A percentile compares a stretch with the other conserved stretches of the same genome.
phyloP scores from a whole-genome alignment of 2,329 filamentous ascomycete genomes.

The Cryphonectria nitschkei region DNA sequence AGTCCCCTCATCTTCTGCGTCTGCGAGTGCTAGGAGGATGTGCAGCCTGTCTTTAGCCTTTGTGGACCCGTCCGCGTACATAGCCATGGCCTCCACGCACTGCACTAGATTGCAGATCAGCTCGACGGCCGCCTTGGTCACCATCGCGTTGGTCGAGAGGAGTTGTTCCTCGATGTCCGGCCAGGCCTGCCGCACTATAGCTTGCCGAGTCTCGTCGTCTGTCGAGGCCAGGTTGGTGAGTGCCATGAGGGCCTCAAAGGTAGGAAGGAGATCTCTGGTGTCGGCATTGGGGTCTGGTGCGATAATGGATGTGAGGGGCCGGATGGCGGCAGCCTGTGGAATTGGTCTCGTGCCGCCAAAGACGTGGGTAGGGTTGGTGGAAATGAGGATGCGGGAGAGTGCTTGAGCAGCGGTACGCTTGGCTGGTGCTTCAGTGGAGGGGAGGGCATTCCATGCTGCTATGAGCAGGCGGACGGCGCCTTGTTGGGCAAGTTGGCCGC shows the following conservation, averaged over 20 bases:
- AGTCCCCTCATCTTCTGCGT: conserved; percentile 80
- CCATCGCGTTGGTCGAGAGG: conserved; percentile 72
- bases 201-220: conserved; percentile 66
- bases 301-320: conserved; percentile 78
- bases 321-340: conserved; percentile 78
- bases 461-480: conserved; percentile 88
- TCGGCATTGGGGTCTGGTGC: conserved; percentile 64
- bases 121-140: conserved; percentile 84
- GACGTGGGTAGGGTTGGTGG: conserved; percentile 79
- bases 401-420: conserved; percentile 74
- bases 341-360: conserved; percentile 79
- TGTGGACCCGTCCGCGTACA: conserved; percentile 69
- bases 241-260: conserved; percentile 88
- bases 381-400: conserved; percentile 83
- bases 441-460: conserved; percentile 66
- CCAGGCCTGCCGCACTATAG: conserved; percentile 77
- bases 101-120: conserved; percentile 89
- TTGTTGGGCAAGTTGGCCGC: conserved; percentile 85
- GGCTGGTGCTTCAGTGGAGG: conserved; percentile 50
- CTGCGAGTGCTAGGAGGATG: conserved; percentile 83
- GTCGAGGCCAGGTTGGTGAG: conserved; percentile 91
- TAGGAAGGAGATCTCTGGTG: conserved; percentile 78
- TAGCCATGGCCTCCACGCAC: conserved; percentile 64
- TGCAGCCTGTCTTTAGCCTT: conserved; percentile 76
- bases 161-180: conserved; percentile 80